Percentiles rank a stretch among this genome's conserved stretches.
Evolutionary conservation across 371 early-diverging fungal genomes (phyloP).

Genomic region (Zopfochytrium polystomum): DNA sequence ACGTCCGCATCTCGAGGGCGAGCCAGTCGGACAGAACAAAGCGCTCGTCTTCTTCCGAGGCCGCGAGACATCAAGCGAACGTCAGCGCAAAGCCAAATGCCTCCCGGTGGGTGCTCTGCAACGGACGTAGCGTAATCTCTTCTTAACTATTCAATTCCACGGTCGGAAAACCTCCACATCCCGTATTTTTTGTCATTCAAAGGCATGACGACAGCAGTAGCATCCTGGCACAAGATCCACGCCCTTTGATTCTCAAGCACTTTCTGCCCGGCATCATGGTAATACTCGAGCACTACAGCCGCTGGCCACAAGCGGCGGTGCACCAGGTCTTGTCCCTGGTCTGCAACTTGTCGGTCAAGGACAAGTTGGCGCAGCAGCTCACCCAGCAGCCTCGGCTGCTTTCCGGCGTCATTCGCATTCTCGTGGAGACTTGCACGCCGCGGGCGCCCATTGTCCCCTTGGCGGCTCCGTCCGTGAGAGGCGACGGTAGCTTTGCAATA

Average conservation of each 20-base stretch:
- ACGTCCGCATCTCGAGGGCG: no score
- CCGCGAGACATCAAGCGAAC: no score
- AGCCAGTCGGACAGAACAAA: no score
- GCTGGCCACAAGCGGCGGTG: constrained; percentile 3
- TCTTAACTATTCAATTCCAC: not conserved
- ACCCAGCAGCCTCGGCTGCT: constrained; percentile 10
- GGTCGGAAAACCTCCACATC: no score
- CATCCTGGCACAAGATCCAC: not conserved
- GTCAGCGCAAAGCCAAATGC: no score
- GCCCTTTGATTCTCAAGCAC: constrained; percentile 5
- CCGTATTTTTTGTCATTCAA: not conserved
- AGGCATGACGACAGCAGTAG: not conserved
- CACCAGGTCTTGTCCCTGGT: constrained; percentile 17
- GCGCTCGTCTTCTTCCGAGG: no score
- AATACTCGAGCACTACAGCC: not conserved
- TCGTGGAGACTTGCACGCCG: constrained; percentile 2
- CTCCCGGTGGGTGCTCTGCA: not conserved
- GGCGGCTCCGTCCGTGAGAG: not conserved
- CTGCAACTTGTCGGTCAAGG: constrained; percentile 31
- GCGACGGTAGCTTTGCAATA: not conserved
- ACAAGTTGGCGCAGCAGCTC: constrained; percentile 26
- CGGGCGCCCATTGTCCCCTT: not conserved
- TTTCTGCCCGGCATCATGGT: not conserved
- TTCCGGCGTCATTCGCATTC: constrained; percentile 10
- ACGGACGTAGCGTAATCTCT: not conserved